Conservation (phyloP, 2,329 filamentous ascomycete genomes). For the Delphinella strobiligena region DNA sequence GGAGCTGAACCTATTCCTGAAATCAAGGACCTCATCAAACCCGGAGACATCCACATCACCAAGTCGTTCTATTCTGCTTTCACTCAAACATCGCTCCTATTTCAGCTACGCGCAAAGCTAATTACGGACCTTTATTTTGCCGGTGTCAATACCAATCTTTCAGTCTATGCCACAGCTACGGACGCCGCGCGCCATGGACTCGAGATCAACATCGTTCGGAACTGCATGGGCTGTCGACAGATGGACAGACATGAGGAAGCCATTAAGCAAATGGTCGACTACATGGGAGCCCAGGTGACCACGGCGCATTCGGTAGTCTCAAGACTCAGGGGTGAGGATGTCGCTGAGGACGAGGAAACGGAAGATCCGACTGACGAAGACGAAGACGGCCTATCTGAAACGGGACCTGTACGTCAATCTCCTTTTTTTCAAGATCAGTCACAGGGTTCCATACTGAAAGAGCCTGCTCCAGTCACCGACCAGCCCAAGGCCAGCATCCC, state of each 20-base stretch:
- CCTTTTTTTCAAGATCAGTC: not conserved
- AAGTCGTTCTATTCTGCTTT: slow-evolving; percentile 89
- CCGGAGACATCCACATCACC: slow-evolving; percentile 41
- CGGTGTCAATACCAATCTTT: slow-evolving; percentile 75
- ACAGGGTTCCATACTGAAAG: slow-evolving; percentile 1
- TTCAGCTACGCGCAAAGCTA: slow-evolving; percentile 69
- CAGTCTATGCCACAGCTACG: slow-evolving; percentile 80
- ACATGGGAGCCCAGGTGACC: slow-evolving; percentile 59
- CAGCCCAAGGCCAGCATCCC: not conserved
- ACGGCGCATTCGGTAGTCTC: slow-evolving; percentile 44
- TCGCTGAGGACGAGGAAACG: slow-evolving; percentile 4
- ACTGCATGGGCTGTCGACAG: slow-evolving; percentile 74
- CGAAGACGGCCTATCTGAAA: slow-evolving; percentile 1
- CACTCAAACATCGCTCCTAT: slow-evolving; percentile 58
- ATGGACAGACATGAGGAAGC: slow-evolving; percentile 58
- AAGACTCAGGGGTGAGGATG: slow-evolving; percentile 7
- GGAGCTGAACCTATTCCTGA: slow-evolving; percentile 39
- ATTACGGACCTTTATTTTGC: slow-evolving; percentile 84
- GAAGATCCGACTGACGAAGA: slow-evolving; percentile 5
- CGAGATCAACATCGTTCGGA: slow-evolving; percentile 73
- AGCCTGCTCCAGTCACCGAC: slow-evolving; percentile 1
- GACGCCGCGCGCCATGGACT: slow-evolving; percentile 84
- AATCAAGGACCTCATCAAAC: slow-evolving; percentile 38
- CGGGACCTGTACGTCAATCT: slow-evolving; percentile 6
- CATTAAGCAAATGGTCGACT: slow-evolving; percentile 56